Evolutionary conservation across 2,329 filamentous ascomycete genomes (phyloP).

Genomic region (Penicillium fuscoglaucum): DNA sequence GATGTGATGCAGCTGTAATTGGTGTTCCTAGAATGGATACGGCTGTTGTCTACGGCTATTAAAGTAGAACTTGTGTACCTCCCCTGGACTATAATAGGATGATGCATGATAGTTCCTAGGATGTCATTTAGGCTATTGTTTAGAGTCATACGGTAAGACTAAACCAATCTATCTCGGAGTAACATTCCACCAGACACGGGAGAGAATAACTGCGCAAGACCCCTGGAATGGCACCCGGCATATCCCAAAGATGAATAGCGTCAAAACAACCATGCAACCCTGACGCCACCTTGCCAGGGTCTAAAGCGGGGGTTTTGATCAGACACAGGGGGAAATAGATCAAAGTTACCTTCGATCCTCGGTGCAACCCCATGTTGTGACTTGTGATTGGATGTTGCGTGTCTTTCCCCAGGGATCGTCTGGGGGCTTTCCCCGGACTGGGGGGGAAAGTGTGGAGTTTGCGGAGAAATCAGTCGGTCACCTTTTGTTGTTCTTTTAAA

Average conservation of each 20-base stretch:
- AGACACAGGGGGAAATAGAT: neutral
- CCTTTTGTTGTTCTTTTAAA: constrained; percentile 2
- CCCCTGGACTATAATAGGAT: neutral
- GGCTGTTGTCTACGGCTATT: neutral
- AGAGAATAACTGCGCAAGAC: neutral
- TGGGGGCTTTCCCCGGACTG: constrained; percentile 11
- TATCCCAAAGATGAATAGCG: neutral
- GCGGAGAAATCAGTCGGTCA: constrained; percentile 10
- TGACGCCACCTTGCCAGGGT: constrained; percentile 4
- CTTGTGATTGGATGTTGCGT: neutral
- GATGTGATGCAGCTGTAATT: neutral
- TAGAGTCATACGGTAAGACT: neutral
- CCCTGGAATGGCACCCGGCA: constrained; percentile 3
- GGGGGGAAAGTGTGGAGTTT: constrained; percentile 8
- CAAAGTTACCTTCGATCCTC: neutral
- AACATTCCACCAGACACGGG: constrained; percentile 9
- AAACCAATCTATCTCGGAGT: neutral
- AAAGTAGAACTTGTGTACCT: neutral
- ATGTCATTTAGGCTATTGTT: neutral
- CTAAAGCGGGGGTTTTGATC: neutral
- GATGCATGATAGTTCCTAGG: neutral
- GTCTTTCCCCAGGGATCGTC: constrained; percentile 6
- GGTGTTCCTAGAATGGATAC: neutral
- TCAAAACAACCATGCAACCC: constrained; percentile 6
- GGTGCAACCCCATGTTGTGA: neutral